phyloP scores from a whole-genome alignment of 1,284 basidiomycete species.

The Ceratobasidium sp. region DNA sequence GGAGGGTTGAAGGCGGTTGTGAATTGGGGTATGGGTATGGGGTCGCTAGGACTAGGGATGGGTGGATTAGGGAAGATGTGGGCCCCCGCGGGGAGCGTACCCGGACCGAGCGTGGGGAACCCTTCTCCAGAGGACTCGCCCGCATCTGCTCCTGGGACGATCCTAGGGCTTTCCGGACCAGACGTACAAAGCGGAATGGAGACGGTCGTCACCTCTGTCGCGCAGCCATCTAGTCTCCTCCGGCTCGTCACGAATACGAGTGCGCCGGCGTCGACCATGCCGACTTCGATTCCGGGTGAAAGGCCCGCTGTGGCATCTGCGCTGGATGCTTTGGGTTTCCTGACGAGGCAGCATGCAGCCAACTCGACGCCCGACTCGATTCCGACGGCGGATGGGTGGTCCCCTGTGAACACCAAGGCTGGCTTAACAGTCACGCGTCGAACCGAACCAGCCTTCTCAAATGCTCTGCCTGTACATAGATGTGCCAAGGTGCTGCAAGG shows the following conservation, averaged over 20 bases:
- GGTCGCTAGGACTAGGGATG: slow-evolving; percentile 37
- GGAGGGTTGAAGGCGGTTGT: slow-evolving; percentile 15
- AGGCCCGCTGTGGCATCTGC: slow-evolving; percentile 77
- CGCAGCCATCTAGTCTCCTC: slow-evolving; percentile 48
- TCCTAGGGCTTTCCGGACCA: slow-evolving; percentile 27
- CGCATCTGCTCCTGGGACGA: neutral
- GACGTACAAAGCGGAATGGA: slow-evolving; percentile 37
- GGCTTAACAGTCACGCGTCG: slow-evolving; percentile 83
- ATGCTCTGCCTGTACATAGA: slow-evolving; percentile 84
- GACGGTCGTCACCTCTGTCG: slow-evolving; percentile 71
- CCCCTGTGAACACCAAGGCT: slow-evolving; percentile 78
- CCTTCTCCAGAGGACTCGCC: slow-evolving; percentile 2
- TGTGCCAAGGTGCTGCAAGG: slow-evolving; percentile 95
- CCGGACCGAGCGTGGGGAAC: slow-evolving; percentile 12
- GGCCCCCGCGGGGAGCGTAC: slow-evolving; percentile 24
- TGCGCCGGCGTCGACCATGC: slow-evolving; percentile 55
- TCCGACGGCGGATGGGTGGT: slow-evolving; percentile 76
- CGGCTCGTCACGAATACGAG: slow-evolving; percentile 33
- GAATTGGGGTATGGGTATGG: slow-evolving; percentile 38
- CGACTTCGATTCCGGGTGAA: slow-evolving; percentile 56
- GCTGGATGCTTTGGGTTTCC: slow-evolving; percentile 80
- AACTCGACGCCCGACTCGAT: slow-evolving; percentile 53
- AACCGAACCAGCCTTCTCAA: slow-evolving; percentile 79
- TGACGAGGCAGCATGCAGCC: slow-evolving; percentile 76
- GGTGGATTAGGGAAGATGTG: slow-evolving; percentile 31